phyloP scores from a whole-genome alignment of 768 basidiomycete genomes.

The Lepiota venenata region DNA sequence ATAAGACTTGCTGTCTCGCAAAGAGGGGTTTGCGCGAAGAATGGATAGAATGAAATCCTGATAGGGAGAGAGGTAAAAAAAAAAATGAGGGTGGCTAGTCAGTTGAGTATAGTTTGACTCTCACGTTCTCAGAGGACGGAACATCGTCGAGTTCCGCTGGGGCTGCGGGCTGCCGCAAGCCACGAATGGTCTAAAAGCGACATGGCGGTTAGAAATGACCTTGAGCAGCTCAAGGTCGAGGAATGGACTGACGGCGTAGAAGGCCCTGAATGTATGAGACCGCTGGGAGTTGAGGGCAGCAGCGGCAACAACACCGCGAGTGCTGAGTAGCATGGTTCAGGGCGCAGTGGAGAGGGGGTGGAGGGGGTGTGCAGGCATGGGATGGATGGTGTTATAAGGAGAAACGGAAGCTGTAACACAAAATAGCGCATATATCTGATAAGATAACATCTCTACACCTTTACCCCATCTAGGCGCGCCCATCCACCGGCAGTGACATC shows the following conservation, averaged over 20 bases:
- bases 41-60: conserved; percentile 98
- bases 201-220: neutral
- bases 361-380: conserved; percentile 24
- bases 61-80: neutral
- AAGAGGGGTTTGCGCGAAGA: conserved; percentile 87
- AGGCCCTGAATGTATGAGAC: conserved; percentile 43
- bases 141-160: conserved; percentile 32
- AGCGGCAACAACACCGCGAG: conserved; percentile 23
- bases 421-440: conserved; percentile 23
- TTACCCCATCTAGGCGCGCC: conserved; percentile 7
- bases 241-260: conserved; percentile 47
- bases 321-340: conserved; percentile 27
- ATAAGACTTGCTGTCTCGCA: conserved; percentile 88
- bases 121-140: conserved; percentile 49
- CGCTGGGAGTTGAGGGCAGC: conserved; percentile 32
- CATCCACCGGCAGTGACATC: conserved; percentile 4
- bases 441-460: conserved; percentile 19
- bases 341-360: conserved; percentile 12
- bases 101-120: conserved; percentile 17
- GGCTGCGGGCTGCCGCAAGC: conserved; percentile 30
- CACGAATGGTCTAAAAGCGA: conserved; percentile 37
- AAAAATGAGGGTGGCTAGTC: conserved; percentile 6
- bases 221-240: conserved; percentile 13
- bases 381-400: conserved; percentile 29
- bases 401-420: conserved; percentile 18